phyloP scores from a whole-genome alignment of 768 basidiomycete genomes.

The Naganishia antarctica region DNA sequence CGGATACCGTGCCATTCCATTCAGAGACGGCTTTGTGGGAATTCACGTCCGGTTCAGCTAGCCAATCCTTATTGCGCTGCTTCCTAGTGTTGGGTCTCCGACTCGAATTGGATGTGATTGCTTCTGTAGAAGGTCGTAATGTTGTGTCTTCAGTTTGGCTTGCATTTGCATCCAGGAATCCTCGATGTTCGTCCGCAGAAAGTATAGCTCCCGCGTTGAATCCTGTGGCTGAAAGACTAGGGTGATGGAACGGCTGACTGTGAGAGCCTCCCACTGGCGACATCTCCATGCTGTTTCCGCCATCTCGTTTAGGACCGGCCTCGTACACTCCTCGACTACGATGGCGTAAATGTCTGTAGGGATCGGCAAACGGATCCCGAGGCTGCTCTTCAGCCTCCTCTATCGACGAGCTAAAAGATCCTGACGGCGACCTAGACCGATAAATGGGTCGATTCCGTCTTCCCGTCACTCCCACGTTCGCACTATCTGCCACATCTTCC shows the following conservation, averaged over 20 bases:
- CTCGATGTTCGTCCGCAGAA: neutral
- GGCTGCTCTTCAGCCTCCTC: conserved; percentile 5
- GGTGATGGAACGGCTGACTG: neutral
- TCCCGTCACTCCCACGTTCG: conserved; percentile 1
- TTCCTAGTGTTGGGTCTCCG: neutral
- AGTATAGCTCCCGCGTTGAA: neutral
- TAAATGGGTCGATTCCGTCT: neutral
- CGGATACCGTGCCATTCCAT: conserved; percentile 6
- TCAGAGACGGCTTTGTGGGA: neutral
- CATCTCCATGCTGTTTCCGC: neutral
- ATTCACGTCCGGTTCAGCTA: neutral
- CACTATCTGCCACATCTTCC: conserved; percentile 12
- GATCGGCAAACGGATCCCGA: neutral
- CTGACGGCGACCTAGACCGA: neutral
- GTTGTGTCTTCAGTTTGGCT: neutral
- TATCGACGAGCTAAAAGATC: conserved; percentile 1
- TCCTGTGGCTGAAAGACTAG: conserved; percentile 10
- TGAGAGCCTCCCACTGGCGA: too few relatives aligned
- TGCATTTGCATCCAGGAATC: neutral
- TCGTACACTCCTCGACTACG: neutral
- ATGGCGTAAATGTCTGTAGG: neutral
- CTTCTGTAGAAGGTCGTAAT: neutral
- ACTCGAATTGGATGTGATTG: too few relatives aligned
- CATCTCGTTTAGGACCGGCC: neutral
- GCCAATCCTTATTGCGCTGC: neutral